phyloP scores from a whole-genome alignment of 352 stramenopile genomes.

The Phytopythium chamaehyphon region DNA sequence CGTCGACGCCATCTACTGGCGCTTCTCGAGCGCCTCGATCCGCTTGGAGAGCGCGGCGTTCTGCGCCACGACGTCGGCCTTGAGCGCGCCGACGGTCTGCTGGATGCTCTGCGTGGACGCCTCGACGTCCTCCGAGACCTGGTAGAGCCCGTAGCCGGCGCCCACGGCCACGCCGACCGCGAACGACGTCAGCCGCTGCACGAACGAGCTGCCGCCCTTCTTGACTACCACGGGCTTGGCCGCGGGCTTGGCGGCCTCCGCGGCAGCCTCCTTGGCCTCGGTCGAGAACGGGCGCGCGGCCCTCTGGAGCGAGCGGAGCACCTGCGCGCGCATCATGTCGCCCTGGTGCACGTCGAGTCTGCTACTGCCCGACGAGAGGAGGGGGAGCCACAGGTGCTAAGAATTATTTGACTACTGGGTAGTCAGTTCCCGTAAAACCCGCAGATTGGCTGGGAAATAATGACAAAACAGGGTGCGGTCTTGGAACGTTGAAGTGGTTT shows the following conservation, averaged over 20 bases:
- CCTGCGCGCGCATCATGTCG: conserved; percentile 28
- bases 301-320: conserved; percentile 14
- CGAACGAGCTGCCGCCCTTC: conserved; percentile 60
- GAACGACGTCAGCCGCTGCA: conserved; percentile 69
- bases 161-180: conserved; percentile 61
- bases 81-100: conserved; percentile 51
- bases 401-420: too few species aligned
- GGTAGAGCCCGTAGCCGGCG: conserved; percentile 59
- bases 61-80: conserved; percentile 64
- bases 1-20: conserved; percentile 28
- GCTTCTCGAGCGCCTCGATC: conserved; percentile 72
- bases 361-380: too few species aligned
- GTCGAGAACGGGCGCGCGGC: conserved; percentile 43
- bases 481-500: not conserved
- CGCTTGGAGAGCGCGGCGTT: conserved; percentile 69
- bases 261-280: conserved; percentile 44
- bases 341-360: too few species aligned
- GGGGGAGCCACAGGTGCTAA: too few species aligned
- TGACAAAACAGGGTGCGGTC: too few species aligned
- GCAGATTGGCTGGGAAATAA: too few species aligned
- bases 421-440: too few species aligned
- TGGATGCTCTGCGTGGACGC: conserved; percentile 72
- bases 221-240: conserved; percentile 29
- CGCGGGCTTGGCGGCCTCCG: not conserved
- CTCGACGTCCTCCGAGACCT: conserved; percentile 69